A percentile compares a stretch with the other conserved stretches of the same genome.
Conservation (phyloP, 345 rosid genomes). For the Eucalyptus erythrocorys region DNA sequence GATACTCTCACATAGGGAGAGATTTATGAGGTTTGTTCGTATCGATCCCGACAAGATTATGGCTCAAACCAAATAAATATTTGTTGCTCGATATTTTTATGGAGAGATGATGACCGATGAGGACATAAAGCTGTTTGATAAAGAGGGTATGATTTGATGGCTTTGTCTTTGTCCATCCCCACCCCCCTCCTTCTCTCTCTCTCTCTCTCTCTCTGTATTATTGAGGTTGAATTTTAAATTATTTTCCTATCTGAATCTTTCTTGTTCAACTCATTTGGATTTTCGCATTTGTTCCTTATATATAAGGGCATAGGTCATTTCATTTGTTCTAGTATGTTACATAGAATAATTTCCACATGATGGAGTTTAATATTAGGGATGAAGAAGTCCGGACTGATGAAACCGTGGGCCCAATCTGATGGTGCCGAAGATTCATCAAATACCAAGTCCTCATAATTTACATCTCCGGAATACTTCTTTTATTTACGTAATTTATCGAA, state of each 20-base stretch:
- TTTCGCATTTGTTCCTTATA: neutral
- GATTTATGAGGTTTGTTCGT: neutral
- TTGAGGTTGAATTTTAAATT: neutral
- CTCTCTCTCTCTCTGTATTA: neutral
- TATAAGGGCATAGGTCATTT: neutral
- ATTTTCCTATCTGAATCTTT: neutral
- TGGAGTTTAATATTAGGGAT: neutral
- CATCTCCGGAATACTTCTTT: neutral
- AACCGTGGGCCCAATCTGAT: neutral
- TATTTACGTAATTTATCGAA: neutral
- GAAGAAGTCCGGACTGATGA: neutral
- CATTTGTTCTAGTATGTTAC: neutral
- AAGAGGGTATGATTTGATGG: neutral
- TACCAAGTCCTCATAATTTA: neutral
- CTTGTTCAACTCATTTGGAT: neutral
- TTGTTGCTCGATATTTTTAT: neutral
- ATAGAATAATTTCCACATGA: neutral
- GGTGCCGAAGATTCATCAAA: neutral
- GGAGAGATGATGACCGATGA: neutral
- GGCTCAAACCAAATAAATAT: neutral
- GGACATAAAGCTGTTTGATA: constrained; percentile 1
- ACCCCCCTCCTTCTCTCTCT: neutral
- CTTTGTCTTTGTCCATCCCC: neutral
- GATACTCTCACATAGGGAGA: neutral
- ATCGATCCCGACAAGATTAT: neutral